Evolutionary conservation across 2,329 filamentous ascomycete genomes (phyloP), one percentile per base, ranked within the genome.

Genomic region (Xylaria sp.): DNA sequence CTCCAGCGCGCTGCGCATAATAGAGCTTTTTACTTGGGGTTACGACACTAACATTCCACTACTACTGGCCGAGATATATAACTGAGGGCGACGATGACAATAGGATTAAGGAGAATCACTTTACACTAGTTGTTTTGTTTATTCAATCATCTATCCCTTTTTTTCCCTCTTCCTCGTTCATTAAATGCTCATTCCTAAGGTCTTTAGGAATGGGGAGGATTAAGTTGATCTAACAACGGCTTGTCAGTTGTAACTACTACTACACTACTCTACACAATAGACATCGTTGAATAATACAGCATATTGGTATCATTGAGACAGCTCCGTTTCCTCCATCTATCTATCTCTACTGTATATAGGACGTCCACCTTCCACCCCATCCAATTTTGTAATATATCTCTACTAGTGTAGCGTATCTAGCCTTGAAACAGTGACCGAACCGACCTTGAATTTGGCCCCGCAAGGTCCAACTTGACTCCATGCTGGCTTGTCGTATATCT

Each of bases 1-100:
- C 18, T 34, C 34, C 28, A 54, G 18, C 51, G 15, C n/a, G 7
- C 51, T 23, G 4, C 41, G 15, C 41, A 51, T 54, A 34, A 34
- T 15, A 34, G 25, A 31, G 7, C 31, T 55, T 9, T 9, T 55
- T 55, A 39, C 18, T 55, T 55, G 31, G 52, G 18, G 10, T 20
- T 55, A 55, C 39, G 52, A 55, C 52, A 55, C 52, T 55, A 55
- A 37, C 31, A 5, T 55, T 37, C 31, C n/a, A 20, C n/a, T 10
- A 37, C 34, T 37, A 37, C 1, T 37, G 8, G 34, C 34, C 10
- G 1, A 6, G 7, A 37, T 37, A 10, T 37, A 10, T 37, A 9
- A 4, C 34, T 37, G 7, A 10, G 10, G 10, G 34, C 8, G 34
- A 37, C 34, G 34, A 37, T 37, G 7, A 37, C 34, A 37, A 9